Percentiles rank a stretch among this genome's conserved stretches.
These are phyloP conservation scores for Tarenaya hassleriana DNA, from an alignment of 345 rosid genomes.

Conservation along the genomic window DNA sequence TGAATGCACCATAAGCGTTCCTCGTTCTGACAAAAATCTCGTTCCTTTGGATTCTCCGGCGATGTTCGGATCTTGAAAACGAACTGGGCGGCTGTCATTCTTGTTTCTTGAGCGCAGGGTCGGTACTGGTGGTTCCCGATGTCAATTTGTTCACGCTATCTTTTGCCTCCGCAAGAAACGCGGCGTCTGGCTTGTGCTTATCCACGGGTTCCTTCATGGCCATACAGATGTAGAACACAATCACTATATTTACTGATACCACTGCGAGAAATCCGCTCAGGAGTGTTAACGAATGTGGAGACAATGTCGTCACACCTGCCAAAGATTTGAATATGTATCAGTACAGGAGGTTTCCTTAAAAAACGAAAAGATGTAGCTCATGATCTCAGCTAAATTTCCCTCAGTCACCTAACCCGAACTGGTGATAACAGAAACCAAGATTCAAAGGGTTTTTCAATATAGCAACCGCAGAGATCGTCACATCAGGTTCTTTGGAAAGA, in stretches of 20 bases:
- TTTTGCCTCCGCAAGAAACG: constrained; percentile 67
- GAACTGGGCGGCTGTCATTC: constrained; percentile 27
- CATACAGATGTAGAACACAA: constrained; percentile 75
- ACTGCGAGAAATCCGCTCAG: constrained; percentile 87
- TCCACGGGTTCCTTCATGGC: constrained; percentile 80
- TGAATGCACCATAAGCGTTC: too few relatives aligned
- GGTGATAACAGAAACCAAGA: not conserved
- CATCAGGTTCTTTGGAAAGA: constrained; percentile 3
- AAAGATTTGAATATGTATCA: too few relatives aligned
- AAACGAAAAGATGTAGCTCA: not conserved
- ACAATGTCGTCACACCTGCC: constrained; percentile 57
- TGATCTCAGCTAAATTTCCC: too few relatives aligned
- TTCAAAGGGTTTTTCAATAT: too few relatives aligned
- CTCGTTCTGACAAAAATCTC: too few relatives aligned
- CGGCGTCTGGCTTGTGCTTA: constrained; percentile 81
- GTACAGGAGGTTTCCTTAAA: too few relatives aligned
- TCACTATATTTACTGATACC: constrained; percentile 73
- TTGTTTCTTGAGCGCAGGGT: constrained; percentile 41
- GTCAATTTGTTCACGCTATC: constrained; percentile 50
- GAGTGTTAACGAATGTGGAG: constrained; percentile 63
- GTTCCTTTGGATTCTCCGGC: too few relatives aligned
- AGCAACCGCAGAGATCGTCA: too few relatives aligned
- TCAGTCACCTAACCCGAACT: too few relatives aligned
- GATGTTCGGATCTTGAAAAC: not conserved
- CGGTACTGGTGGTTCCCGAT: constrained; percentile 32